phyloP scores from a whole-genome alignment of 306 rosid species.

The Rubus parviflorus region DNA sequence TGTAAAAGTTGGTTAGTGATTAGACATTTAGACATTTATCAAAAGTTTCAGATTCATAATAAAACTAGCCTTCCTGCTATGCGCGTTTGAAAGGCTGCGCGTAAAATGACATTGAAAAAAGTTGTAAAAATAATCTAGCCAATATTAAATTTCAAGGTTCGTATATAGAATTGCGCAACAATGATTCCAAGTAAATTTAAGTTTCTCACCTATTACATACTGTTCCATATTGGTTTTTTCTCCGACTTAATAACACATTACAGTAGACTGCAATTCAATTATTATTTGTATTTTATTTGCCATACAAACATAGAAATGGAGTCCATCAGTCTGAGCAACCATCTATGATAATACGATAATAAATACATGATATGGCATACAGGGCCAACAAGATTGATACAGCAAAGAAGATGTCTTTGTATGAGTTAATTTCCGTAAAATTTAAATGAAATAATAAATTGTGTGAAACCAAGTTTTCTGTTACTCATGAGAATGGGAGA shows the following conservation, averaged over 20 bases:
- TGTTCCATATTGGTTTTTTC: not conserved
- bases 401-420: not conserved
- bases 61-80: no score
- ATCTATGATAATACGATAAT: no score
- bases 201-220: not conserved
- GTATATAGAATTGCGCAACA: conserved; percentile 9
- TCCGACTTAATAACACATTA: not conserved
- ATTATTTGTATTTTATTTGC: not conserved
- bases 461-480: not conserved
- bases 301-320: not conserved
- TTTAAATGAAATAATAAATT: not conserved
- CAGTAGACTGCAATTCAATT: not conserved
- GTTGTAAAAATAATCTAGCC: no score
- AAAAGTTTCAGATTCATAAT: no score
- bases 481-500: not conserved
- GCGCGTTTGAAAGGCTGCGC: no score
- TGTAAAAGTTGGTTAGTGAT: no score
- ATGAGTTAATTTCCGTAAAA: not conserved
- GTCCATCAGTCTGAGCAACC: not conserved
- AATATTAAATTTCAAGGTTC: no score
- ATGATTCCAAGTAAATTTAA: not conserved
- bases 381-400: not conserved
- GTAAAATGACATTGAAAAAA: no score
- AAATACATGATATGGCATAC: no score
- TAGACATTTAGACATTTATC: no score